Conservation (phyloP, 176 grass and related monocot genomes). For the Oryza brachyantha region DNA sequence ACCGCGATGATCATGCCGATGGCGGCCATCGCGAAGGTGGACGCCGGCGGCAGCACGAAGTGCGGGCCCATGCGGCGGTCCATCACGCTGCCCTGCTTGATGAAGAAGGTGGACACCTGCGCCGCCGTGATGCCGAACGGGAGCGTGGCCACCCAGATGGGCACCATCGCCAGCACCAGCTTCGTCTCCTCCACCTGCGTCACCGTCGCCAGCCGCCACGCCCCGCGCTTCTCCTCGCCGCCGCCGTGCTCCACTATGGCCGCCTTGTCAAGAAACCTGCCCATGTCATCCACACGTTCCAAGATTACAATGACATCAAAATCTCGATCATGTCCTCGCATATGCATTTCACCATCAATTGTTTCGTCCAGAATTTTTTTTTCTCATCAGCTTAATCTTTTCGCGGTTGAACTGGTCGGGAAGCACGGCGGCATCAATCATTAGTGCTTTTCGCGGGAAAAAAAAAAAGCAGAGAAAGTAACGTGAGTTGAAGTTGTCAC, state of each 20-base stretch:
- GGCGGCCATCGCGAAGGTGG: conserved; percentile 53
- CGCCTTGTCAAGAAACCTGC: conserved; percentile 78
- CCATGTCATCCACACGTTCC: neutral
- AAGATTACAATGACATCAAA: neutral
- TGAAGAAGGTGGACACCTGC: conserved; percentile 78
- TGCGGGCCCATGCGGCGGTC: conserved; percentile 44
- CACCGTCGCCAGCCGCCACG: conserved; percentile 68
- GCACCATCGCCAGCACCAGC: conserved; percentile 62
- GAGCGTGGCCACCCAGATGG: conserved; percentile 73
- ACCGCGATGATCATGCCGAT: conserved; percentile 60
- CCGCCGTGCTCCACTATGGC: conserved; percentile 65
- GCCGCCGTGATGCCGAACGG: conserved; percentile 57
- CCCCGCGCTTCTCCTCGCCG: conserved; percentile 13
- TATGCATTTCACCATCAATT: neutral
- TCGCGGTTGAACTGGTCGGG: too few relatives aligned
- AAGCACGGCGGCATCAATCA: too few relatives aligned
- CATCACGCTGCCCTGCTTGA: conserved; percentile 81
- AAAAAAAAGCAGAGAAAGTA: neutral
- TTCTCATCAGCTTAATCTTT: too few relatives aligned
- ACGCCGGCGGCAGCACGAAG: conserved; percentile 68
- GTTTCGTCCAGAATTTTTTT: too few relatives aligned
- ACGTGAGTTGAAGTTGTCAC: conserved; percentile 4
- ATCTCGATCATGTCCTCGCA: neutral
- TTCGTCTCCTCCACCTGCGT: conserved; percentile 97
- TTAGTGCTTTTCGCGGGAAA: neutral